Base-by-base conservation (phyloP, 495 filamentous ascomycete species). In the Neurospora sp. region DNA sequence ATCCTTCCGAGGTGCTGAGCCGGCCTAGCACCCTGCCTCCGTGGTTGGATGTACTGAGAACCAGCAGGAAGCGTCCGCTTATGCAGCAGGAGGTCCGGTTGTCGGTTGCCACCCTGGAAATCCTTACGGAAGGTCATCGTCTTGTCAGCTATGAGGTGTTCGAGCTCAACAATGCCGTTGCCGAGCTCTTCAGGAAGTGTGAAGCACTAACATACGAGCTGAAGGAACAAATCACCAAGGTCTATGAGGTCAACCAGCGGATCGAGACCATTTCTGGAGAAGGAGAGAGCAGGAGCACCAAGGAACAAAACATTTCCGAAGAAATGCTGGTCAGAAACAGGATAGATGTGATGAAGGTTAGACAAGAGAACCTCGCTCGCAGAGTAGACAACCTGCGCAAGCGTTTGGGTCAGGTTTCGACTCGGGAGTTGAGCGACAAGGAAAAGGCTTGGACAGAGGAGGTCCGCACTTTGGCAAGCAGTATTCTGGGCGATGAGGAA, bases 111-210 rank as follows among this genome's bases (percentile, higher is more conserved):
- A 95, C 92, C 1, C 84, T 97, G 24, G 88, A 91, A 54, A 81
- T 95, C 15, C 88, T 97, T 75, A 90, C 90, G 1, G 88, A 92
- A 38, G 92, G 91, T 0, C 94, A 97, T 79, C 88, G 91, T 66
- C 85, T 93, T 4, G 82, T 97, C 28, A 90, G 89, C 70, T 82
- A 86, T 24, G 92, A 97, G 81, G 96, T 93, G 0, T 85, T 91
- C 75, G 83, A 84, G 7, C 85, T 97, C 36, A 90, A 92, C 43
- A 78, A 86, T 70, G 93, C 92, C 13, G 94, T 92, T 3, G 89
- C 94, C 1, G 93, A 96, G 77, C 84, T 97, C 10, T 97, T 97
- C 84, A 86, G 90, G 19, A 87, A 91, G 31, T 94, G 92, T 76
- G 88, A 93, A 77, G 84, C 90, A 17, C 82, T 97, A 48, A 90